Conservation (phyloP, 2,329 filamentous ascomycete species). For the Dactylellina parvicollis region DNA sequence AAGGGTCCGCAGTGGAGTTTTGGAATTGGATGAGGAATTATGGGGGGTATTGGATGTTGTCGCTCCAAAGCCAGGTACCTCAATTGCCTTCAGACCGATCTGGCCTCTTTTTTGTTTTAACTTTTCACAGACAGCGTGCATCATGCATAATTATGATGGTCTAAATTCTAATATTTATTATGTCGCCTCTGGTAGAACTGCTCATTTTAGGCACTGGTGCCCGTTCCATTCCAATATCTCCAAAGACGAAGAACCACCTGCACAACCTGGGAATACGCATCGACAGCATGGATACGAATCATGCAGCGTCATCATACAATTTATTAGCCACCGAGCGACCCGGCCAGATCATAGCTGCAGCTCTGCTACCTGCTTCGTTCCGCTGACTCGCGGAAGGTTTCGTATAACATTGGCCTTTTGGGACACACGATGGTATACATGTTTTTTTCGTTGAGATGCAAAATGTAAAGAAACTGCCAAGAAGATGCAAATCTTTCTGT, state of each 20-base stretch:
- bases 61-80: conserved; percentile 89
- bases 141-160: conserved; percentile 23
- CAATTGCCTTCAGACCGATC: conserved; percentile 57
- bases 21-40: conserved; percentile 75
- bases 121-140: background rate
- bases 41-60: conserved; percentile 81
- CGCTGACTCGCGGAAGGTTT: conserved; percentile 40
- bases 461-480: background rate
- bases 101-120: no score
- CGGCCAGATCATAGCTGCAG: conserved; percentile 83
- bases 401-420: conserved; percentile 17
- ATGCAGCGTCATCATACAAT: conserved; percentile 94
- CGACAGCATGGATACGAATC: conserved; percentile 89
- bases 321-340: conserved; percentile 93
- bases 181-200: conserved; percentile 69
- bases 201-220: conserved; percentile 88
- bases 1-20: conserved; percentile 75
- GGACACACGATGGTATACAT: conserved; percentile 1
- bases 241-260: conserved; percentile 76
- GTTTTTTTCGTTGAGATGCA: conserved; percentile 23
- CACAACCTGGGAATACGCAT: conserved; percentile 82
- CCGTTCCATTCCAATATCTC: conserved; percentile 78
- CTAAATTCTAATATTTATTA: conserved; percentile 17
- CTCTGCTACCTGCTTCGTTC: conserved; percentile 68
- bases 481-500: conserved; percentile 1